Conservation (phyloP, 176 grass and related monocot species). For the Elymus sibiricus region DNA sequence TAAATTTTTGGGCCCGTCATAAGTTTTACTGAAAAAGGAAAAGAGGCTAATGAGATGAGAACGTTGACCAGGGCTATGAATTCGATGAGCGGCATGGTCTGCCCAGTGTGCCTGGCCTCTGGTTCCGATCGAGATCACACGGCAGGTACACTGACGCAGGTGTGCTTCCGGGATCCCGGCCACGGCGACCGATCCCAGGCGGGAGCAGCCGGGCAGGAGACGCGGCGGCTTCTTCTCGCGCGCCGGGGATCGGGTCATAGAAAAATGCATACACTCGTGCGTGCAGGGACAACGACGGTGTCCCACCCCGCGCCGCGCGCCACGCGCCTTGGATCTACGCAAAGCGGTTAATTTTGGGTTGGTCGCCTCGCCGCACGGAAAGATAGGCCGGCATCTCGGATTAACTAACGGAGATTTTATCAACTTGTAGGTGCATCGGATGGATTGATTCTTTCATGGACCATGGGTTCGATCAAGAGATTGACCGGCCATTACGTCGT, state of each 20-base stretch:
- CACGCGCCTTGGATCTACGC: neutral
- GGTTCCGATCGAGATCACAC: neutral
- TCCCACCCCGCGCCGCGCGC: neutral
- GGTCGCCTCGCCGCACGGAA: neutral
- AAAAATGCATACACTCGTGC: neutral
- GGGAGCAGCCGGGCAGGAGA: neutral
- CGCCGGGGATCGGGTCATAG: neutral
- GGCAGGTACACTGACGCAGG: neutral
- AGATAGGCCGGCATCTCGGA: neutral
- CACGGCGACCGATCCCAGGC: neutral
- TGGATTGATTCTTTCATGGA: no score
- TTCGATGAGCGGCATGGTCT: neutral
- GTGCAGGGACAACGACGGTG: neutral
- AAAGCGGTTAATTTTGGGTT: neutral
- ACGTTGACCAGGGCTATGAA: no score
- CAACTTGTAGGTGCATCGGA: no score
- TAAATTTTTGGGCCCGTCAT: no score
- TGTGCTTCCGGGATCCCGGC: neutral
- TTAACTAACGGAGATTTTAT: no score
- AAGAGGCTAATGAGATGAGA: no score
- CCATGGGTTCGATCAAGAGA: no score
- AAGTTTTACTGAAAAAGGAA: no score
- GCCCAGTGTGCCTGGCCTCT: neutral
- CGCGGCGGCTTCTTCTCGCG: neutral
- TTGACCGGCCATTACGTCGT: no score